Conservation (phyloP, 73 alveolate species). For the Paramecium pentaurelia region DNA sequence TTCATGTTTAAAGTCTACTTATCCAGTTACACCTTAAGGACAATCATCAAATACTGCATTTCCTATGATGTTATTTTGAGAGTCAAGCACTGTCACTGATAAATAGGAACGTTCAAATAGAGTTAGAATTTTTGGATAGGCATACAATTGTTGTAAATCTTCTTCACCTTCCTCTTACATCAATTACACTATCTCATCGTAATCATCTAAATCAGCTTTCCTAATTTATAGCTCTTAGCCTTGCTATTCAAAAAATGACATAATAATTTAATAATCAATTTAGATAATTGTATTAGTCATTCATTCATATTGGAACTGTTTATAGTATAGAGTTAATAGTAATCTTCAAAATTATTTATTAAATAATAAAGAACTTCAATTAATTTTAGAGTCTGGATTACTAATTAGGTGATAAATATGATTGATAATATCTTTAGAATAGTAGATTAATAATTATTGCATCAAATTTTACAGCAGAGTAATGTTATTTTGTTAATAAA, state of each 20-base stretch:
- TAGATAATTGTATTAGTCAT: neutral
- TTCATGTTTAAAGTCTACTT: conserved; percentile 77
- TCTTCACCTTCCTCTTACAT: conserved; percentile 45
- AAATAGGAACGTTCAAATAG: conserved; percentile 82
- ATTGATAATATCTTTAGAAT: neutral
- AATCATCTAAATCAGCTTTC: conserved; percentile 37
- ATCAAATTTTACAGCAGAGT: neutral
- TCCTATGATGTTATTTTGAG: conserved; percentile 78
- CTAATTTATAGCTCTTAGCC: conserved; percentile 25
- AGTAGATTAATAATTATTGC: too few species aligned
- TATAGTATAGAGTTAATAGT: too few species aligned
- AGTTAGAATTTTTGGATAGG: conserved; percentile 76
- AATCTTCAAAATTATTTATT: neutral
- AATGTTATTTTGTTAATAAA: neutral
- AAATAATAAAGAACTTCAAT: neutral
- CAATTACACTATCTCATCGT: neutral
- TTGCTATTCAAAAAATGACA: conserved; percentile 36
- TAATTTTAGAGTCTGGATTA: too few species aligned
- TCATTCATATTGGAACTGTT: neutral
- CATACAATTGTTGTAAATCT: conserved; percentile 54
- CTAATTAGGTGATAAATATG: neutral
- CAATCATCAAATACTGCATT: conserved; percentile 88
- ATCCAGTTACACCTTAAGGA: conserved; percentile 80
- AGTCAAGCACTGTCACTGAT: conserved; percentile 80
- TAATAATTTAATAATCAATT: neutral